phyloP scores from a whole-genome alignment of 2,329 filamentous ascomycete genomes.

The Aspergillus brasiliensis region DNA sequence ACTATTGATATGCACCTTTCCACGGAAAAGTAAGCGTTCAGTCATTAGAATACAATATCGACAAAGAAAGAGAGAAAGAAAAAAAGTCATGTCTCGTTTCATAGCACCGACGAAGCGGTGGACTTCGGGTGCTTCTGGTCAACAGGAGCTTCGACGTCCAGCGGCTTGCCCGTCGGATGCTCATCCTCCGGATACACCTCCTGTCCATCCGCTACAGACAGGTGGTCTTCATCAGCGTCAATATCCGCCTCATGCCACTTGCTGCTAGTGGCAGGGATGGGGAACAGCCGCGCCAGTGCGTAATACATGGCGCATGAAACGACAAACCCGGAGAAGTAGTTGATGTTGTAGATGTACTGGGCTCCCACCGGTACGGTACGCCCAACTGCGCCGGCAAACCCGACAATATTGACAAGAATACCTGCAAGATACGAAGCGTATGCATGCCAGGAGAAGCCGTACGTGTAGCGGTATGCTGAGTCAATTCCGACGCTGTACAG shows the following conservation, averaged over 20 bases:
- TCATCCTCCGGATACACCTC: constrained; percentile 33
- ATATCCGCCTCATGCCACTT: constrained; percentile 73
- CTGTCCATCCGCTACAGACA: constrained; percentile 36
- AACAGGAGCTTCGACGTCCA: constrained; percentile 11
- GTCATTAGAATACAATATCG: constrained; percentile 6
- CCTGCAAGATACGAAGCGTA: constrained; percentile 81
- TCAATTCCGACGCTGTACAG: constrained; percentile 70
- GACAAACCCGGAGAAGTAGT: constrained; percentile 85
- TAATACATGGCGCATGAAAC: constrained; percentile 70
- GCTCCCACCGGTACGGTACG: constrained; percentile 72
- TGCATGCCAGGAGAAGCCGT: constrained; percentile 78
- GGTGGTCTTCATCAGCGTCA: constrained; percentile 28
- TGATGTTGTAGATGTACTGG: constrained; percentile 83
- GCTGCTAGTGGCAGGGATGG: constrained; percentile 73
- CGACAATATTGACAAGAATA: constrained; percentile 87
- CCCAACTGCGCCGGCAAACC: constrained; percentile 82
- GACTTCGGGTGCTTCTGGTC: constrained; percentile 28
- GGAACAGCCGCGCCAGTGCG: constrained; percentile 66
- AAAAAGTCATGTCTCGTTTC: constrained; percentile 12
- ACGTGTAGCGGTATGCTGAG: constrained; percentile 70
- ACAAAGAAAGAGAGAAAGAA: constrained; percentile 6
- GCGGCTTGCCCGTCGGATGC: constrained; percentile 11
- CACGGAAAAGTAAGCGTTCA: not conserved
- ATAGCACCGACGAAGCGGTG: constrained; percentile 12
- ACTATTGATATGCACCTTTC: not conserved